phyloP scores from a whole-genome alignment of 495 filamentous ascomycete species.

The Haplographium delicatum region DNA sequence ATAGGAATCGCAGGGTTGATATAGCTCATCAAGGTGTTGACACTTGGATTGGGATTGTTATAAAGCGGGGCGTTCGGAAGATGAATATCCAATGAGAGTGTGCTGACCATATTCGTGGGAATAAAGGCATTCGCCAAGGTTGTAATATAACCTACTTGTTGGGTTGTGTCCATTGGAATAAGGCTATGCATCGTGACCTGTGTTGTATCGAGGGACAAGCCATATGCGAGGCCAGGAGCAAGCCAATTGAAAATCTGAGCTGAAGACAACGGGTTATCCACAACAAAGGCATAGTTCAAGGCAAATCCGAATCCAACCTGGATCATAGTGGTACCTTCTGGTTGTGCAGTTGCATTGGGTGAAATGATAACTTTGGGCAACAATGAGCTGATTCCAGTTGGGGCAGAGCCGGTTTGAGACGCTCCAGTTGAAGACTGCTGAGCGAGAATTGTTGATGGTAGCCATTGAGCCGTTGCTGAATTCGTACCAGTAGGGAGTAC shows the following conservation, averaged over 20 bases:
- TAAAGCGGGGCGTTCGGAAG: conserved; percentile 70
- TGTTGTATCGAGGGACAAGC: conserved; percentile 42
- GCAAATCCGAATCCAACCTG: conserved; percentile 78
- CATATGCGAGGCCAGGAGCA: conserved; percentile 67
- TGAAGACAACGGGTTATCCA: conserved; percentile 58
- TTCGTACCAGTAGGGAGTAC: conserved; percentile 22
- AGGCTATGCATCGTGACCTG: conserved; percentile 67
- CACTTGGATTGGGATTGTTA: conserved; percentile 52
- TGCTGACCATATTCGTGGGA: conserved; percentile 57
- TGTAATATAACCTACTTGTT: conserved; percentile 69
- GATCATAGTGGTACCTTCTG: conserved; percentile 59
- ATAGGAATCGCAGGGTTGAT: conserved; percentile 85
- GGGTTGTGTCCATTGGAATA: conserved; percentile 69
- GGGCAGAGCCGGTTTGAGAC: conserved; percentile 1
- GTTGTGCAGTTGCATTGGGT: conserved; percentile 43
- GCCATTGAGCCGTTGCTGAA: conserved; percentile 17
- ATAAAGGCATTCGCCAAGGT: conserved; percentile 75
- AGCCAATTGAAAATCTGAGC: conserved; percentile 84
- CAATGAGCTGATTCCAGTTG: conserved; percentile 39
- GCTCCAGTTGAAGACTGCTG: conserved; percentile 19
- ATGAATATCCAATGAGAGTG: conserved; percentile 58
- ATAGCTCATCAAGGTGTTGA: conserved; percentile 65
- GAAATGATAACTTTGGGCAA: conserved; percentile 68
- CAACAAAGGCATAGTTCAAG: conserved; percentile 82
- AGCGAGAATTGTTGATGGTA: conserved; percentile 26